Conservation (phyloP, 176 grass and related monocot species). For the Bonia amplexicaulis region DNA sequence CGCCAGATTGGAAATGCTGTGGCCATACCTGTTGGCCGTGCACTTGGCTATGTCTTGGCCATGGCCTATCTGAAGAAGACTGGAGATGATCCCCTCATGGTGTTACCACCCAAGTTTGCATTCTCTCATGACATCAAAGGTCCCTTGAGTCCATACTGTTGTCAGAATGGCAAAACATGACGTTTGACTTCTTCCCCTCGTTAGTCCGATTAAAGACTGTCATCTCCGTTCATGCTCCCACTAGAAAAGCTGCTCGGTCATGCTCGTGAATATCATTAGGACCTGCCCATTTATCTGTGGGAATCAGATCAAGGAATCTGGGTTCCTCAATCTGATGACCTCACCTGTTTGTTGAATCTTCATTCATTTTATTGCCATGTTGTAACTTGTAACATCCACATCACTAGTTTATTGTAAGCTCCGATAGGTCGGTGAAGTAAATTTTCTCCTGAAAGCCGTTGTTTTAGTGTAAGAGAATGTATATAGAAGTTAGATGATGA, state of each 20-base stretch:
- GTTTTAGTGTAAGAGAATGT: conserved; percentile 27
- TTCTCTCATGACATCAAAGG: conserved; percentile 40
- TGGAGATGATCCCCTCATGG: conserved; percentile 59
- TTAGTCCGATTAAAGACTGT: not conserved
- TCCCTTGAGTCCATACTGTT: not conserved
- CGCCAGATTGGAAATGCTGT: conserved; percentile 92
- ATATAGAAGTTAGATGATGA: conserved; percentile 7
- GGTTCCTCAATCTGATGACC: not conserved
- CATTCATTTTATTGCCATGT: conserved; percentile 25
- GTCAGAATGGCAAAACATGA: not conserved
- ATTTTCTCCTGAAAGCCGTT: not conserved
- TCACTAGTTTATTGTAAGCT: conserved; percentile 5
- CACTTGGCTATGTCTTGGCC: conserved; percentile 69
- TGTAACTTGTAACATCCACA: conserved; percentile 23
- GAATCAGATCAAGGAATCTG: not conserved
- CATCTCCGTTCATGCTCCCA: not conserved
- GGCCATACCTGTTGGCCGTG: conserved; percentile 71
- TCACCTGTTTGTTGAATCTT: not conserved
- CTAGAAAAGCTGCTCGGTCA: not conserved
- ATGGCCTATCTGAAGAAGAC: conserved; percentile 54
- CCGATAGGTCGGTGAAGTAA: not conserved
- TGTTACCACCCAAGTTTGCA: conserved; percentile 69
- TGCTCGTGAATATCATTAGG: conserved; percentile 17
- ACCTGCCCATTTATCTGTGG: not conserved
- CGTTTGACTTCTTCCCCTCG: not conserved